Conservation (phyloP, 768 basidiomycete genomes). For the Rhodotorula babjevae region DNA sequence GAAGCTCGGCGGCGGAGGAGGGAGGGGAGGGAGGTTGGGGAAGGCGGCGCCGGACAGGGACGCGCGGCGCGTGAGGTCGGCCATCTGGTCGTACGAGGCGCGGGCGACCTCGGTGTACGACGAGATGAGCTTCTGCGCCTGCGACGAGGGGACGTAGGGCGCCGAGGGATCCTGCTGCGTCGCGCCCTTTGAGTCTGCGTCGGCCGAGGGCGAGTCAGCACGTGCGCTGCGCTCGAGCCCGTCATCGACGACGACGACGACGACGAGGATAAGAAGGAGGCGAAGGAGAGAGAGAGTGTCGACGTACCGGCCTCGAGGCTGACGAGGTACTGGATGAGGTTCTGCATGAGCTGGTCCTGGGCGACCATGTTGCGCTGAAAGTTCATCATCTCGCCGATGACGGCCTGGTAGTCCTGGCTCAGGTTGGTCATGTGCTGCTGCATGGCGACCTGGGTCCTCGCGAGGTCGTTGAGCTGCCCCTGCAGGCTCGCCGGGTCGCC, state of each 20-base stretch:
- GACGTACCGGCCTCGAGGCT: slow-evolving; percentile 62
- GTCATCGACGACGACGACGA: no score
- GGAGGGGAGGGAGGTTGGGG: slow-evolving; percentile 21
- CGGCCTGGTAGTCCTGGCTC: slow-evolving; percentile 63
- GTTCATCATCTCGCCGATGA: slow-evolving; percentile 65
- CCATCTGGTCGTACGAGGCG: slow-evolving; percentile 70
- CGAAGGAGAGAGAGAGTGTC: no score
- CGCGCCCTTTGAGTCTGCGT: slow-evolving; percentile 33
- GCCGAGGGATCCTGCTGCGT: slow-evolving; percentile 13
- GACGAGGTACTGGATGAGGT: slow-evolving; percentile 72
- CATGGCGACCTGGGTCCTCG: slow-evolving; percentile 55
- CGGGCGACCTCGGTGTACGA: slow-evolving; percentile 60
- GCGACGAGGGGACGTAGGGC: slow-evolving; percentile 39
- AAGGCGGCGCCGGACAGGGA: slow-evolving; percentile 26
- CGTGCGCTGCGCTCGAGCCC: no score
- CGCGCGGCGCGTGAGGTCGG: slow-evolving; percentile 66
- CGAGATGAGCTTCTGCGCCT: slow-evolving; percentile 43
- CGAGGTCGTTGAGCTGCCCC: slow-evolving; percentile 54
- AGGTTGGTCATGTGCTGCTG: slow-evolving; percentile 57
- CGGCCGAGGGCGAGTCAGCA: no score
- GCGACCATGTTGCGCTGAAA: slow-evolving; percentile 72
- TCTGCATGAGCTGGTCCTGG: slow-evolving; percentile 78
- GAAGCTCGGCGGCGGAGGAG: slow-evolving; percentile 26
- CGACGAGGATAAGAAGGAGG: background rate
- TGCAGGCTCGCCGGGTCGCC: slow-evolving; percentile 50